Conservation (phyloP, 2,329 filamentous ascomycete species). For the Tolypocladium capitatum region DNA sequence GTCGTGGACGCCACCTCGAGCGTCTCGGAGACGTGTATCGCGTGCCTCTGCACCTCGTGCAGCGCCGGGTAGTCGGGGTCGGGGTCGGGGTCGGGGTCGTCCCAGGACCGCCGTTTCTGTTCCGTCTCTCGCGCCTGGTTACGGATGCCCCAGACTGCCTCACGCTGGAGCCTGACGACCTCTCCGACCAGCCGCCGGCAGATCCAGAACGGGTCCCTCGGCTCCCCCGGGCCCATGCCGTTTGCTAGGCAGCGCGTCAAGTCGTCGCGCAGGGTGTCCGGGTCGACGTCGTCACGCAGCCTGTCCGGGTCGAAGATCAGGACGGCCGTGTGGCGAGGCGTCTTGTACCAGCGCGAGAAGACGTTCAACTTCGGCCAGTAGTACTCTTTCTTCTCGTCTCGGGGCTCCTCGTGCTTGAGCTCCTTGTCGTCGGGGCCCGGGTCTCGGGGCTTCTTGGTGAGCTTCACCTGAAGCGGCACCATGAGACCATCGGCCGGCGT, state of each 20-base stretch:
- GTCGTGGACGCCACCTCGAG: conserved; percentile 21
- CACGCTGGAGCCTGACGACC: conserved; percentile 17
- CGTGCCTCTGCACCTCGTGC: conserved; percentile 29
- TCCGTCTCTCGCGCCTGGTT: conserved; percentile 21
- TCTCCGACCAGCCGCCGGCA: conserved; percentile 17
- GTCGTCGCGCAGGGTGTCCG: background rate
- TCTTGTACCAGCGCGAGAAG: conserved; percentile 13
- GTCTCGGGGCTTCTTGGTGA: background rate
- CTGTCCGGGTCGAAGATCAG: conserved; percentile 17
- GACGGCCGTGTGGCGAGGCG: conserved; percentile 12
- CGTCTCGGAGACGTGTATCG: conserved; percentile 30
- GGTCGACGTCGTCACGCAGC: background rate
- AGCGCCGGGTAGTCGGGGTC: conserved; percentile 20
- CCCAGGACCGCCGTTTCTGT: conserved; percentile 3
- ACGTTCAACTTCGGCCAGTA: conserved; percentile 22
- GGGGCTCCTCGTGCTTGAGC: background rate
- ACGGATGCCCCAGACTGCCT: conserved; percentile 26
- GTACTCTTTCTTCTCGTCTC: conserved; percentile 9
- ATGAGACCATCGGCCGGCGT: background rate
- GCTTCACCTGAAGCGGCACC: conserved; percentile 2
- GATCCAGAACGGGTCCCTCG: conserved; percentile 22
- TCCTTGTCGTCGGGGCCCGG: too few relatives aligned
- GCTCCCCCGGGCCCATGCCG: conserved; percentile 1
- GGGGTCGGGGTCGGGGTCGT: conserved; percentile 16
- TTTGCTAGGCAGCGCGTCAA: background rate